Percentiles rank a stretch among this genome's conserved stretches.
phyloP scores from a whole-genome alignment of 169 alveolate genomes.

The Cystoisospora suis region DNA sequence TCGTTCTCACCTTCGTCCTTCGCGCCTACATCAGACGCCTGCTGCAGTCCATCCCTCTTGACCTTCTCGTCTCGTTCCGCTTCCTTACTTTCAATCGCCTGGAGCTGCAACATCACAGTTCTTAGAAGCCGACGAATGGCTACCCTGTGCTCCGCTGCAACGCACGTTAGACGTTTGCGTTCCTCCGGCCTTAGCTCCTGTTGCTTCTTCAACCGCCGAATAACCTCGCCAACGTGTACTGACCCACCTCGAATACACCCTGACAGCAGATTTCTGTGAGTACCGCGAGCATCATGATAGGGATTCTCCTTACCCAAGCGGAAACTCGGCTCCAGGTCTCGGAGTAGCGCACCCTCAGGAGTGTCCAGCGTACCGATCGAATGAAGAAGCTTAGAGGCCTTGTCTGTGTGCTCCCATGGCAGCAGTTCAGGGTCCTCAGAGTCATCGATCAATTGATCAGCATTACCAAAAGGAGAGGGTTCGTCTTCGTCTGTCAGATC shows the following conservation, averaged over 20 bases:
- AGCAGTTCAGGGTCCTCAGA: neutral
- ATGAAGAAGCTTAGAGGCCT: neutral
- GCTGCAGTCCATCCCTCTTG: no score
- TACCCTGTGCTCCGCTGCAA: neutral
- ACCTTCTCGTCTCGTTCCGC: no score
- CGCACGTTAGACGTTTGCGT: neutral
- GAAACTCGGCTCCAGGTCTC: neutral
- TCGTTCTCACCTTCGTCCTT: no score
- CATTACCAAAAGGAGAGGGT: neutral
- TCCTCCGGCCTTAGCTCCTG: conserved; percentile 14
- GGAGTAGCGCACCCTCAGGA: neutral
- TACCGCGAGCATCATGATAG: neutral
- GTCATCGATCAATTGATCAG: neutral
- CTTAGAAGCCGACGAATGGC: no score
- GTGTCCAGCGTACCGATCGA: neutral
- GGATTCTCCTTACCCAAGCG: neutral
- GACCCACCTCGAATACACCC: neutral
- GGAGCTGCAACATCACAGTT: no score
- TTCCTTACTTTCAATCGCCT: no score
- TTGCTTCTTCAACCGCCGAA: neutral
- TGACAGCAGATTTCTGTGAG: conserved; percentile 17
- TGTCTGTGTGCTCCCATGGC: neutral
- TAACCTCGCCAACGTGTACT: neutral
- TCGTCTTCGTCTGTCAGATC: neutral
- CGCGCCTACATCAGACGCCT: no score